Conservation (phyloP, 495 filamentous ascomycete species). For the Polyplosphaeria fusca region DNA sequence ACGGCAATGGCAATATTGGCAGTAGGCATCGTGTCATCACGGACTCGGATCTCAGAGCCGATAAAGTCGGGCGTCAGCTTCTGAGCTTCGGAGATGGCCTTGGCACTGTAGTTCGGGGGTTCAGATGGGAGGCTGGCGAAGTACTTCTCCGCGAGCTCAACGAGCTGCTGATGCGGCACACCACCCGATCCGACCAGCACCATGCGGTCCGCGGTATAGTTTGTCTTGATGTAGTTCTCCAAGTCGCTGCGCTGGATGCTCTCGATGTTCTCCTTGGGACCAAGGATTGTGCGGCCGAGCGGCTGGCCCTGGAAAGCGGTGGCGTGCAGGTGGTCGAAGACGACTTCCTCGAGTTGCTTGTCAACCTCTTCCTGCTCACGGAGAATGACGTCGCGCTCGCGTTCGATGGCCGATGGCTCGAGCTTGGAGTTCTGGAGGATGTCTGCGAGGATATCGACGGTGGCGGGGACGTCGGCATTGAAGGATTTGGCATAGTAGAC, state of each 20-base stretch:
- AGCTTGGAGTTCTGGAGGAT: conserved; percentile 99
- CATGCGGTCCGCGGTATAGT: conserved; percentile 99
- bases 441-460: conserved; percentile 96
- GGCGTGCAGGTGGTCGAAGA: conserved; percentile 98
- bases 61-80: conserved; percentile 91
- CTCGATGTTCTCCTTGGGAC: conserved; percentile 96
- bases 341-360: conserved; percentile 98
- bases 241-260: conserved; percentile 90
- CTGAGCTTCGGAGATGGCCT: conserved; percentile 61
- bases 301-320: conserved; percentile 96
- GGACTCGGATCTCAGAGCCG: conserved; percentile 88
- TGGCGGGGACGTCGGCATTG: conserved; percentile 91
- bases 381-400: conserved; percentile 96
- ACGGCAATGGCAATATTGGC: conserved; percentile 98
- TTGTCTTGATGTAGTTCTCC: conserved; percentile 92
- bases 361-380: conserved; percentile 99
- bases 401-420: conserved; percentile 85
- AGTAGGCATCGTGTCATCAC: conserved; percentile 92
- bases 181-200: conserved; percentile 95
- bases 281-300: conserved; percentile 94
- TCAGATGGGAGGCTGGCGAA: conserved; percentile 73
- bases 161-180: conserved; percentile 87
- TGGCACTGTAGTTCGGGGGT: conserved; percentile 66
- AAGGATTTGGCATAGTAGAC: conserved; percentile 99
- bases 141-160: conserved; percentile 94